Base-by-base conservation (phyloP, 306 rosid genomes). In the Casuarina cunninghamiana region DNA sequence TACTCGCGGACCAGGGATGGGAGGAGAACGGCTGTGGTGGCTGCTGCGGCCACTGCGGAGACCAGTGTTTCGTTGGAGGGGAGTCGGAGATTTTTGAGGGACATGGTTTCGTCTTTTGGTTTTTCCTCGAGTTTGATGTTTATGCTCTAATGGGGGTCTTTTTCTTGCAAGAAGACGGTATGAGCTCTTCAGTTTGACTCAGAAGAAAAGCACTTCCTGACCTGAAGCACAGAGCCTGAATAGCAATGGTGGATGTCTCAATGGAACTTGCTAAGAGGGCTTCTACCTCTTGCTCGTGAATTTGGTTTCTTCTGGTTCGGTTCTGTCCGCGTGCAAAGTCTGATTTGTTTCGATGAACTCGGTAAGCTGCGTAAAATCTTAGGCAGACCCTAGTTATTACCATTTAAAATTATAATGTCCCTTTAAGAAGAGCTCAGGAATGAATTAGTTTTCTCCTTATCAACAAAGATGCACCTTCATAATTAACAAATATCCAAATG, bases 41-140 rank as follows among this genome's bases (percentile, higher is more conserved):
- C 77, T 2, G 55, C 19, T 15, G 84, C 55, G 17, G 80, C 77
- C 17, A 49, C 58, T 2, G 74, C 57, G 39, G 81, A 62, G 51
- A 76, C 51, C 69, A 76, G 32, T 10, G 74, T 81, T 50, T 53
- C 32, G 37, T 69, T 53, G 5, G 84, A 81, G 19, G 84, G 84
- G 8, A 66, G 6, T 60, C 76, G 77, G 69, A 71, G 53, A 58
- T 21, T 71, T 16, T 26, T 17, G 37, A 41, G 10, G 11, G 69
- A 44, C 45, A 35, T 45, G 60, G 10, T 41, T 66, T 26, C 26
- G 5, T 35, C 6, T 38, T 38, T 41, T 4, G 66, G 66, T 32
- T 61, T 48, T 38, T 21, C 4, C 11, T 8, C 1, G 8, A n/a
- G 63, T 5, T 57, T 57, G 3, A 37, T 57, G 8, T 7, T 1